phyloP scores from a whole-genome alignment of 495 filamentous ascomycete species.

The Aspergillus campestris region DNA sequence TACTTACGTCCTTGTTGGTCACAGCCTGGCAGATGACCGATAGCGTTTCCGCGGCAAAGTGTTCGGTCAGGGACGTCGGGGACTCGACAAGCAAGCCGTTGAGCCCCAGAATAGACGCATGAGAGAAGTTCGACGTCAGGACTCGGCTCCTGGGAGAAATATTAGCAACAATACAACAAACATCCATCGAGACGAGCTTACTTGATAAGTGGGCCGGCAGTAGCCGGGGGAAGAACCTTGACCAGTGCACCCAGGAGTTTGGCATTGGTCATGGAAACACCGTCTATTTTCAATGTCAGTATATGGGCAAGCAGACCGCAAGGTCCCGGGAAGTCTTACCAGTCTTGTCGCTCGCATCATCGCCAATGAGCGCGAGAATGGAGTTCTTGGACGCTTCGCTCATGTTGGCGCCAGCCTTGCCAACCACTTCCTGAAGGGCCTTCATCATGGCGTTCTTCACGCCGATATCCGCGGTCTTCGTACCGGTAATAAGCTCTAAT shows the following conservation, averaged over 20 bases:
- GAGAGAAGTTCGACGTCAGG: conserved; percentile 60
- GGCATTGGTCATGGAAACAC: conserved; percentile 81
- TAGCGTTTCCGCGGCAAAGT: conserved; percentile 61
- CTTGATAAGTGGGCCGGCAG: conserved; percentile 64
- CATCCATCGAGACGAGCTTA: conserved; percentile 18
- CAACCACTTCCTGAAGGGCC: conserved; percentile 90
- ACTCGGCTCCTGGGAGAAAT: conserved; percentile 50
- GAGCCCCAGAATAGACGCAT: conserved; percentile 65
- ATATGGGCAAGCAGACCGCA: not conserved
- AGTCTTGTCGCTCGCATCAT: conserved; percentile 65
- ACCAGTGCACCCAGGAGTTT: conserved; percentile 81
- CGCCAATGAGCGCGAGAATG: conserved; percentile 80
- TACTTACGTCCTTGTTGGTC: conserved; percentile 58
- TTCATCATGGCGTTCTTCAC: conserved; percentile 97
- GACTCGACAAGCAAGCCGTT: conserved; percentile 83
- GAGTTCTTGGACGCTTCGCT: conserved; percentile 75
- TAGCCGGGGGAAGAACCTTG: conserved; percentile 64
- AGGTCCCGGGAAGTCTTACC: conserved; percentile 25
- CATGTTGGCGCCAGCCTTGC: conserved; percentile 92
- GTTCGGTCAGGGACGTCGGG: conserved; percentile 54
- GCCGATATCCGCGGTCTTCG: conserved; percentile 79
- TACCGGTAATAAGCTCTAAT: conserved; percentile 80
- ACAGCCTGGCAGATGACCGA: conserved; percentile 75
- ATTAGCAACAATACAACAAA: conserved; percentile 5
- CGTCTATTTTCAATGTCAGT: conserved; percentile 28